Evolutionary conservation across 2,329 filamentous ascomycete genomes (phyloP).

Genomic region (Chalaropsis thielavioides): DNA sequence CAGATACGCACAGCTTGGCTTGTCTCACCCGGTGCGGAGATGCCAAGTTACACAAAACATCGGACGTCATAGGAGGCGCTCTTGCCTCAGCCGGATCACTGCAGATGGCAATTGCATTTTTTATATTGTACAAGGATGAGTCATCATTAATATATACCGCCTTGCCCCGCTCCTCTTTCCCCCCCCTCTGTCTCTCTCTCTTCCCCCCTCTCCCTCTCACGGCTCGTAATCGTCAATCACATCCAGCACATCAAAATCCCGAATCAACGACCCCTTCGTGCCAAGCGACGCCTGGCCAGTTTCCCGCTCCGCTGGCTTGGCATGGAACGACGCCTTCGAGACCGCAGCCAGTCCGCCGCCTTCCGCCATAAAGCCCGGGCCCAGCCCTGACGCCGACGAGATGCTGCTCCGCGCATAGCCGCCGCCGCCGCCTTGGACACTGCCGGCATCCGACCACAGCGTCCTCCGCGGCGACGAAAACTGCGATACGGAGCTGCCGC

Average conservation of each 20-base stretch:
- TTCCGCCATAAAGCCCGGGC: slow-evolving; percentile 13
- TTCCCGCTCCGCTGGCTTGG: neutral
- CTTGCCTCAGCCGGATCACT: neutral
- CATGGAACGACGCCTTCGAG: slow-evolving; percentile 15
- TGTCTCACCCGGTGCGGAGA: neutral
- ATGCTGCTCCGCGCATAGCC: slow-evolving; percentile 18
- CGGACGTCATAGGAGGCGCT: neutral
- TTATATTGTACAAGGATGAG: neutral
- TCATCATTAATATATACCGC: neutral
- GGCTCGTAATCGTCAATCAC: slow-evolving; percentile 23
- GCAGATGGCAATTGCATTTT: neutral
- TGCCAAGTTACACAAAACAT: neutral
- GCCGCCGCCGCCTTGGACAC: slow-evolving; percentile 10
- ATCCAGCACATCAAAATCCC: slow-evolving; percentile 27
- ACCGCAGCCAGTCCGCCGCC: slow-evolving; percentile 17
- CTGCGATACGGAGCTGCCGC: slow-evolving; percentile 2
- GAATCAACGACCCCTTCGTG: slow-evolving; percentile 23
- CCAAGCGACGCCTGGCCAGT: slow-evolving; percentile 19
- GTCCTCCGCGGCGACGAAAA: slow-evolving; percentile 6
- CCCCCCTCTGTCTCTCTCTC: neutral
- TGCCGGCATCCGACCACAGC: slow-evolving; percentile 12
- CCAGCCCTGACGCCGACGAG: slow-evolving; percentile 11
- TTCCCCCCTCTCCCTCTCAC: neutral
- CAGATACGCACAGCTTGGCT: too few relatives aligned
- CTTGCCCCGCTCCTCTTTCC: neutral